Evolutionary conservation across 129 eudicot species (phyloP).

Genomic region (Flaveria linearis): DNA sequence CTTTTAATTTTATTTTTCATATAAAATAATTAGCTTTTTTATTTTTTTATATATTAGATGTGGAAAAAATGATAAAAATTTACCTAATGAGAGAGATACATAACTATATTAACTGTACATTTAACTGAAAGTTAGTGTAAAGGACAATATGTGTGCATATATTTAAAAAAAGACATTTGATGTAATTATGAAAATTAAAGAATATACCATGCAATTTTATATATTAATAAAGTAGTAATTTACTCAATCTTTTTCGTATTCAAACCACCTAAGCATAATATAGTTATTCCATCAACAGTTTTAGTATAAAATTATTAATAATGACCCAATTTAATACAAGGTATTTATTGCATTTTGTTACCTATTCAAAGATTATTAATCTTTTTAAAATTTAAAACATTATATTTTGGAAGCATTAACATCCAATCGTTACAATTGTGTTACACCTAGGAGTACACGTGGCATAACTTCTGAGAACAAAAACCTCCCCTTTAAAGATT

Average conservation of each 20-base stretch:
- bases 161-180: no score
- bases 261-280: neutral
- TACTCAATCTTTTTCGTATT: neutral
- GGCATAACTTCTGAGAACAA: constrained; percentile 29
- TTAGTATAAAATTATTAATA: neutral
- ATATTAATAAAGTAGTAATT: no score
- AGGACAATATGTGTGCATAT: no score
- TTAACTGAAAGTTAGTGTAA: no score
- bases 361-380: neutral
- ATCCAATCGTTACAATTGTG: constrained; percentile 28
- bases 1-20: no score
- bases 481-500: constrained; percentile 33
- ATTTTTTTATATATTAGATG: no score
- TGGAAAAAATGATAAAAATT: no score
- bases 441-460: constrained; percentile 34
- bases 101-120: no score
- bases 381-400: neutral
- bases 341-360: neutral
- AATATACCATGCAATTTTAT: no score
- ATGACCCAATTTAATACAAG: neutral
- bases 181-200: no score
- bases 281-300: neutral
- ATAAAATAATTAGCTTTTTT: no score
- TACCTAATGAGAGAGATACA: no score
- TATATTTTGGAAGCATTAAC: constrained; percentile 1